Evolutionary conservation across 768 basidiomycete genomes (phyloP).

Genomic region (Lentinula aciculospora): DNA sequence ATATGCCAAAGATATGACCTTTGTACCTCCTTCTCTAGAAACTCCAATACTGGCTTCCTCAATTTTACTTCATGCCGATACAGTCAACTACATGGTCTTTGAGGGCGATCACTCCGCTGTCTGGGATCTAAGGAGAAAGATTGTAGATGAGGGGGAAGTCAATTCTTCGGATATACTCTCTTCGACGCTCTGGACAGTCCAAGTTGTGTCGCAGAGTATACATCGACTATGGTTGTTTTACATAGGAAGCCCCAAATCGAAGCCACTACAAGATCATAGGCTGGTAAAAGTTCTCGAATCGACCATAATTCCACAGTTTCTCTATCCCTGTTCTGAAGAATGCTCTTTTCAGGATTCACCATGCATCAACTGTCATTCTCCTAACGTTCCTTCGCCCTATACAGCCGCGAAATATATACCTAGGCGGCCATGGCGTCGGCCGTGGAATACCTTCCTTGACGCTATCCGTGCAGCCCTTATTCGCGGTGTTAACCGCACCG

Average conservation of each 20-base stretch:
- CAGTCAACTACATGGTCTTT: not conserved
- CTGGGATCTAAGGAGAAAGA: not conserved
- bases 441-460: slow-evolving; percentile 38
- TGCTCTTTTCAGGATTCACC: not conserved
- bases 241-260: not conserved
- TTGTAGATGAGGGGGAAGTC: not conserved
- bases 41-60: not conserved
- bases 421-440: slow-evolving; percentile 3
- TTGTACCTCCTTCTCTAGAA: not conserved
- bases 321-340: slow-evolving; percentile 6
- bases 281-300: not conserved
- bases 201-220: not conserved
- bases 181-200: not conserved
- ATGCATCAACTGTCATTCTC: slow-evolving; percentile 35
- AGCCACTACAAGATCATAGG: not conserved
- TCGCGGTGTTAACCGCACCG: slow-evolving; percentile 44
- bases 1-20: not conserved
- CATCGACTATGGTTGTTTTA: slow-evolving; percentile 2
- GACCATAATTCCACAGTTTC: not conserved
- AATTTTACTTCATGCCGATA: not conserved
- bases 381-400: slow-evolving; percentile 27
- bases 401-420: not conserved
- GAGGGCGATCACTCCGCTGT: not conserved
- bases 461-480: slow-evolving; percentile 54
- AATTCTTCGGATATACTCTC: not conserved